Evolutionary conservation across 139 green algal genomes (phyloP), one percentile per base, ranked within the genome.

Genomic region (Auxenochlorella pyrenoidosa): DNA sequence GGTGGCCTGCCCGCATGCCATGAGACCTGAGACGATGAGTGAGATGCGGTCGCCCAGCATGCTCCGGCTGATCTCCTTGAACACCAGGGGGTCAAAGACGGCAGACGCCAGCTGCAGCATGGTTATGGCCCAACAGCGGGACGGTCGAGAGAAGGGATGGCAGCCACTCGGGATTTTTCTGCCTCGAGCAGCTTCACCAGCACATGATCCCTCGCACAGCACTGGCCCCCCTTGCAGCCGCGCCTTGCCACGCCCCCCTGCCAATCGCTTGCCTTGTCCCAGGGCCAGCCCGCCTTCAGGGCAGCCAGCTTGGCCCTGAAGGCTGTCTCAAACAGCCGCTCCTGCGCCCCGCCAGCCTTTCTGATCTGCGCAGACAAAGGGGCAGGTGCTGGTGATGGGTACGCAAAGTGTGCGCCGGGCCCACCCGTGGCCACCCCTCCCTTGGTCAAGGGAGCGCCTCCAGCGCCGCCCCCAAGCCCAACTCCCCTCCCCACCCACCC

Each of bases 281-380:
- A 88, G 44, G 65, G 63, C 21, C 79, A 65, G 43, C 94, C 95
- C 28, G 90, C 44, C 38, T 94, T 90, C 28, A 98, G 79, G 77
- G 86, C 91, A 65, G 86, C 84, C 47, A 95, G 91, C 95, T 98
- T 98, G 78, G 92, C 88, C 21, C 41, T 87, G 88, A 91, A 93
- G 79, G 90, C 95, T 82, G 87, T 94, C 87, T 96, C 95, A 92
- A 96, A 97, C 21, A 98, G 91, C 26, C 82, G 72, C 30, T 87
- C 84, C 92, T 95, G 95, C 44, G 96, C 22, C 13, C 77, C 84
- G 41, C 89, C 80, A 71, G 86, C 75, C 36, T 70, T 78, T 47
- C 85, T 88, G 24, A 95, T 38, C 80, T 89, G 81, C 5, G 0
- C 40, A 75, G 68, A 41, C 2, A 54, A 54, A 54, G 47, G 47